These are phyloP conservation scores for Dryas alaskensis DNA, from an alignment of 306 rosid genomes.

Conservation along the genomic window DNA sequence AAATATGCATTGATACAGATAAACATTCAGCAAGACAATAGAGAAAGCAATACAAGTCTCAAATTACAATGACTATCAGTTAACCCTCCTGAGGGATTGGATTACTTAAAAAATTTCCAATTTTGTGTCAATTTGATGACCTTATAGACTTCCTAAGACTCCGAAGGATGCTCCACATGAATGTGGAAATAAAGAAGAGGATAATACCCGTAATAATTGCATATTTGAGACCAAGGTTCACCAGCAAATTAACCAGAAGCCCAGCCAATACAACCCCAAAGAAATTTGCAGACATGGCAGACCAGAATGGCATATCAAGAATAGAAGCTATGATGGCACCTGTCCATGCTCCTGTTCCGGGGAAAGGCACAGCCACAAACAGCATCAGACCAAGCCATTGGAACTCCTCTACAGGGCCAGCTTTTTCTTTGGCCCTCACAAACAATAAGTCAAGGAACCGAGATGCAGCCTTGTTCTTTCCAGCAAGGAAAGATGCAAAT, in stretches of 20 bases:
- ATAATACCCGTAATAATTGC: slow-evolving; percentile 64
- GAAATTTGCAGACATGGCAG: slow-evolving; percentile 77
- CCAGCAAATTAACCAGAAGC: slow-evolving; percentile 77
- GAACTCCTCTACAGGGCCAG: slow-evolving; percentile 91
- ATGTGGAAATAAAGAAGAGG: slow-evolving; percentile 80
- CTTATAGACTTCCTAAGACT: slow-evolving; percentile 41
- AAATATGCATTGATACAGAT: neutral
- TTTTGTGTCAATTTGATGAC: slow-evolving; percentile 35
- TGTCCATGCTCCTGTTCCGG: slow-evolving; percentile 97
- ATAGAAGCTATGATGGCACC: slow-evolving; percentile 86
- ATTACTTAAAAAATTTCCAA: neutral
- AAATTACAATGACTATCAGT: neutral
- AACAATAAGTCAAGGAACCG: slow-evolving; percentile 60
- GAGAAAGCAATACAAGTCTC: neutral
- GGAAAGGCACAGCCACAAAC: slow-evolving; percentile 97
- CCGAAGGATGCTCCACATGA: slow-evolving; percentile 90
- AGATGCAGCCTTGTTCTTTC: slow-evolving; percentile 57
- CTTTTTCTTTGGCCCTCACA: slow-evolving; percentile 76
- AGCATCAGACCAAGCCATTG: slow-evolving; percentile 97
- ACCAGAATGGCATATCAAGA: slow-evolving; percentile 94
- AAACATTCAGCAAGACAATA: neutral
- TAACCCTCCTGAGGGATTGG: no score
- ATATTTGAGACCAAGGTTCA: slow-evolving; percentile 85
- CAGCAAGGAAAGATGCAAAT: slow-evolving; percentile 67
- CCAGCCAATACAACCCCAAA: slow-evolving; percentile 83